Evolutionary conservation across 805 yeast species (phyloP), one percentile per base, ranked within the genome.

Genomic region (Metschnikowia arizonensis): DNA sequence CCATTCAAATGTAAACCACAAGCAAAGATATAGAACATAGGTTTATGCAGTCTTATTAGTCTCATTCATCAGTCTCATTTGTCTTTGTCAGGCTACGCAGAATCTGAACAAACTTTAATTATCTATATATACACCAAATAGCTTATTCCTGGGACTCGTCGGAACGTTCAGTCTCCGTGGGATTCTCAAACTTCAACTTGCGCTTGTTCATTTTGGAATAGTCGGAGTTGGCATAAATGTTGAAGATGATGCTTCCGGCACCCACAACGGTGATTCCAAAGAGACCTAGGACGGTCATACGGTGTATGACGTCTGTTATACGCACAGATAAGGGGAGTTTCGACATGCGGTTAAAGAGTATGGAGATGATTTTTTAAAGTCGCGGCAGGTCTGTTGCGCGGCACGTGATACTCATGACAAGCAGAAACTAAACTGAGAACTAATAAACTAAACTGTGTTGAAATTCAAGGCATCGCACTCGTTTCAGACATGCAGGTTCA

Each of bases 181-280:
- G 57, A 50, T 61, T 56, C 46, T 61, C 63, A 54, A 69, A 72
- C 30, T 58, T 64, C 55, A 68, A 63, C 59, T 72, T 72, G 39
- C 65, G 48, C 50, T 61, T 58, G 61, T 72, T 72, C 69, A 67
- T 64, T 30, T 55, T 57, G 40, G 74, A 70, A 54, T 55, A 72
- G 53, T 72, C 76, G 21, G 74, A 68, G 61, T 72, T 72, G 50
- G 68, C 66, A 57, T 64, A 72, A 24, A 72, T 46, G 54, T 72
- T 72, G 59, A 66, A 71, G 7, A 63, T 30, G 25, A 69, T 63
- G 45, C 70, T 57, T 25, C 74, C 74, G 19, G 65, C 36, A 11
- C 74, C 76, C 44, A 66, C 65, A 42, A 65, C 64, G 52, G 71
- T 66, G 53, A 70, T 61, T 2, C 76, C 75, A 24, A 55, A 48